A percentile compares a stretch with the other conserved stretches of the same genome.
These are phyloP conservation scores for Tuber borchii DNA, from an alignment of 495 filamentous ascomycete genomes.

Conservation along the genomic window DNA sequence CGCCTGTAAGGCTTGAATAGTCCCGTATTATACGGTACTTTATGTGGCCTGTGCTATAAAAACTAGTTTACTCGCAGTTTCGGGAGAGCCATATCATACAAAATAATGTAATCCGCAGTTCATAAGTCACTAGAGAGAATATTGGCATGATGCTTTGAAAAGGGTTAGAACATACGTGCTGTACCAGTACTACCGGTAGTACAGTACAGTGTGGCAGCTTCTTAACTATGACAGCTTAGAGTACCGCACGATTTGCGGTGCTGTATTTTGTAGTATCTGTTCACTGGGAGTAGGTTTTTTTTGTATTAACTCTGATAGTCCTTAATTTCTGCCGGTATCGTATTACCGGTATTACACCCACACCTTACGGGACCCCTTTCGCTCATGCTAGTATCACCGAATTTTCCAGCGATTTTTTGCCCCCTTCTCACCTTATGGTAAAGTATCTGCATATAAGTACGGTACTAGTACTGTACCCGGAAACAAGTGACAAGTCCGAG, in stretches of 20 bases:
- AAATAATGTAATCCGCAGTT: background rate
- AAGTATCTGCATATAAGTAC: background rate
- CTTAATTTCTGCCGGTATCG: background rate
- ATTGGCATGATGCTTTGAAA: background rate
- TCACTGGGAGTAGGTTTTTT: background rate
- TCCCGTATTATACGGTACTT: background rate
- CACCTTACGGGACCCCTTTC: too few relatives aligned
- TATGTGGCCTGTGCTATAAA: background rate
- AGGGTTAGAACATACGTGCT: background rate
- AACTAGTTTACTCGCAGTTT: background rate
- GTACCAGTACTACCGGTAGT: too few relatives aligned
- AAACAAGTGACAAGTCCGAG: background rate
- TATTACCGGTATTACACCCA: too few relatives aligned
- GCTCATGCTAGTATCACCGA: too few relatives aligned
- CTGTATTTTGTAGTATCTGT: background rate
- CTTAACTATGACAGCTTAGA: background rate
- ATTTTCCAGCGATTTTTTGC: too few relatives aligned
- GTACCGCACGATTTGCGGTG: background rate
- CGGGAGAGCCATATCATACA: background rate
- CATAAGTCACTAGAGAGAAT: background rate
- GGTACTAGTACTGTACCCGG: background rate
- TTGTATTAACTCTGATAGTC: background rate
- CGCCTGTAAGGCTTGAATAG: background rate
- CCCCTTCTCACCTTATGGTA: background rate
- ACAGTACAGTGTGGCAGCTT: background rate